phyloP scores from a whole-genome alignment of 164 flowering plant species.

The Dillenia turbinata region DNA sequence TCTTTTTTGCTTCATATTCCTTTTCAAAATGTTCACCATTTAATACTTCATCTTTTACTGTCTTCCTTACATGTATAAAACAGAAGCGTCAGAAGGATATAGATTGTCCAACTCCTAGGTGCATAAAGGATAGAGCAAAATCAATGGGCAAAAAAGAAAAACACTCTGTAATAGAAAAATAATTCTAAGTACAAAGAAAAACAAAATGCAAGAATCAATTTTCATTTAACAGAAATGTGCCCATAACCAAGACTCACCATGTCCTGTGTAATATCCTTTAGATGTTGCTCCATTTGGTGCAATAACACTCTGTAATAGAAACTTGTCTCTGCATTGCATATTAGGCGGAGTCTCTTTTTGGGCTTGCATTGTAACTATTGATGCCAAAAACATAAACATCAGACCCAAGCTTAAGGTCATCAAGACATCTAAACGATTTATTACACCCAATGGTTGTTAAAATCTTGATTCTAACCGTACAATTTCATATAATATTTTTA shows the following conservation, averaged over 20 bases:
- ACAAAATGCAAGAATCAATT: background rate
- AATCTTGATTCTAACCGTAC: no score
- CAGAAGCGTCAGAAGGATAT: no score
- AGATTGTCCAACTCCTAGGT: no score
- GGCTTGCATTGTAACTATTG: constrained; percentile 85
- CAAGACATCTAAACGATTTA: background rate
- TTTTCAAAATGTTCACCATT: no score
- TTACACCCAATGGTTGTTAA: no score
- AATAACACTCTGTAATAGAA: constrained; percentile 69
- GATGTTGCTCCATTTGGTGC: constrained; percentile 40
- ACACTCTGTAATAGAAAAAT: no score
- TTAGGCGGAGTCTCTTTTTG: constrained; percentile 71
- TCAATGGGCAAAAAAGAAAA: no score
- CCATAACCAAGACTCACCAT: constrained; percentile 33
- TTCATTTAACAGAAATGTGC: background rate
- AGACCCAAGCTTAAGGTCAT: background rate
- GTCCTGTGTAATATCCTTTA: constrained; percentile 60
- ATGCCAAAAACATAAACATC: background rate
- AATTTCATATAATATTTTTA: no score
- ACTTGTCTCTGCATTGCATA: constrained; percentile 90
- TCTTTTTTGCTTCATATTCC: no score
- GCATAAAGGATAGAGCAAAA: no score
- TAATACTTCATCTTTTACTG: no score
- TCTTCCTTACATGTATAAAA: no score
- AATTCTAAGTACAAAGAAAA: background rate